Conservation (phyloP, 176 grass and related monocot species). For the Cymbopogon citratus region DNA sequence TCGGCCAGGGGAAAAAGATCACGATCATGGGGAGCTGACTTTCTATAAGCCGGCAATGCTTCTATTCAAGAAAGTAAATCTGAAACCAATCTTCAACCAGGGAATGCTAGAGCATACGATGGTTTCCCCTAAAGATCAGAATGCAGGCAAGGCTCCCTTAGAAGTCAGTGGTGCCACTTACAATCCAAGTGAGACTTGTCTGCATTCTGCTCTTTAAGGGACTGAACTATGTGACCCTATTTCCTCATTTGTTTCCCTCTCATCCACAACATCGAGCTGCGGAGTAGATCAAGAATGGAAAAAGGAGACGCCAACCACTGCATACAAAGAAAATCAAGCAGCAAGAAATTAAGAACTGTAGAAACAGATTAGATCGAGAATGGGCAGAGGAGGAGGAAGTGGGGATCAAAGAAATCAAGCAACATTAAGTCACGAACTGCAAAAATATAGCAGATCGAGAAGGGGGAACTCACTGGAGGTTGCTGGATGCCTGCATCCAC, state of each 20-base stretch:
- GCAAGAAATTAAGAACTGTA: background rate
- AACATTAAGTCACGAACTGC: background rate
- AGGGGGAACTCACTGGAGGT: no score
- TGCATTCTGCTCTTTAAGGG: no score
- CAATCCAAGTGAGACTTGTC: no score
- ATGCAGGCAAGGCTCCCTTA: background rate
- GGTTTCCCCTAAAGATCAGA: background rate
- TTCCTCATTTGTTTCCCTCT: background rate
- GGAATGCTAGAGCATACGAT: background rate
- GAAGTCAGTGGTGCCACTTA: background rate
- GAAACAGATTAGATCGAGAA: background rate
- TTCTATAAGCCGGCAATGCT: background rate
- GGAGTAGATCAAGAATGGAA: no score
- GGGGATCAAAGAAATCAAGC: no score
- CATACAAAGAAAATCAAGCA: background rate
- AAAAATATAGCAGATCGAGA: background rate
- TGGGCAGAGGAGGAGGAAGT: background rate
- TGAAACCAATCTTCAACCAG: slow-evolving; percentile 24
- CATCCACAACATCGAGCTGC: background rate
- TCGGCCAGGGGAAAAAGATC: slow-evolving; percentile 19
- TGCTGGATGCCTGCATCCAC: no score
- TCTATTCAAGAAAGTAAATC: slow-evolving; percentile 20
- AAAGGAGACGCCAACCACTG: background rate
- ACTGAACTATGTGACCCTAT: no score
- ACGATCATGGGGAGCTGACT: background rate